Evolutionary conservation across 2,329 filamentous ascomycete genomes (phyloP).

Genomic region (Fusarium buxicola): DNA sequence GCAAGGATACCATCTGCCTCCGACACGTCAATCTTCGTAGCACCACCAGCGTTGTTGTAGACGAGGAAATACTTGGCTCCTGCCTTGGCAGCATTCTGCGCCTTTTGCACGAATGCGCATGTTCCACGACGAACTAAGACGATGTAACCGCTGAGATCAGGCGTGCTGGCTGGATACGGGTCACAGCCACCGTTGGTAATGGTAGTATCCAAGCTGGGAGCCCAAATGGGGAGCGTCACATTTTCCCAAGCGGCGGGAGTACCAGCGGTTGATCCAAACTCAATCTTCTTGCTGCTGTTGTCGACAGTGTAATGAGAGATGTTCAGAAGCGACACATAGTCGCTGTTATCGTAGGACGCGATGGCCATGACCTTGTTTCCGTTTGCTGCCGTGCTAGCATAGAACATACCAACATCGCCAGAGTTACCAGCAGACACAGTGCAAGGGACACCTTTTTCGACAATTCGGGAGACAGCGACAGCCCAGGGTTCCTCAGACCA

Average conservation of each 20-base stretch:
- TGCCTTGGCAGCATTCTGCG: constrained; percentile 61
- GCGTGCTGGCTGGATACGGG: constrained; percentile 63
- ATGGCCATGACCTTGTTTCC: constrained; percentile 61
- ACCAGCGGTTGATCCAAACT: constrained; percentile 58
- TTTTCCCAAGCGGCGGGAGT: constrained; percentile 56
- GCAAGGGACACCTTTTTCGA: constrained; percentile 64
- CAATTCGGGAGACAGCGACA: constrained; percentile 62
- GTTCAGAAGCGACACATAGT: constrained; percentile 57
- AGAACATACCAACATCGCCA: constrained; percentile 61
- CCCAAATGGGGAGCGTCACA: constrained; percentile 61
- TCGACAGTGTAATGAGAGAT: constrained; percentile 57
- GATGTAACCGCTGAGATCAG: constrained; percentile 67
- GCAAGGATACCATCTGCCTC: constrained; percentile 14
- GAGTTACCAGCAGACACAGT: constrained; percentile 65
- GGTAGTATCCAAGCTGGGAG: constrained; percentile 61
- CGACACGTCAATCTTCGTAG: constrained; percentile 16
- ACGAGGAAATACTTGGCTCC: constrained; percentile 71
- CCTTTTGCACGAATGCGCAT: constrained; percentile 69
- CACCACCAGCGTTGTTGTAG: constrained; percentile 63
- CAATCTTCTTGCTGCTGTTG: constrained; percentile 41
- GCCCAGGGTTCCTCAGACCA: constrained; percentile 65
- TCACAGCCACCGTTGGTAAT: constrained; percentile 63
- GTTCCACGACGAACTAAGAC: constrained; percentile 70
- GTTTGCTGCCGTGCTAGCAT: constrained; percentile 61
- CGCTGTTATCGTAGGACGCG: constrained; percentile 62